Percentiles rank a stretch among this genome's conserved stretches.
Evolutionary conservation across 2,329 filamentous ascomycete species (phyloP).

Genomic region (Tolypocladium ophioglossoides): DNA sequence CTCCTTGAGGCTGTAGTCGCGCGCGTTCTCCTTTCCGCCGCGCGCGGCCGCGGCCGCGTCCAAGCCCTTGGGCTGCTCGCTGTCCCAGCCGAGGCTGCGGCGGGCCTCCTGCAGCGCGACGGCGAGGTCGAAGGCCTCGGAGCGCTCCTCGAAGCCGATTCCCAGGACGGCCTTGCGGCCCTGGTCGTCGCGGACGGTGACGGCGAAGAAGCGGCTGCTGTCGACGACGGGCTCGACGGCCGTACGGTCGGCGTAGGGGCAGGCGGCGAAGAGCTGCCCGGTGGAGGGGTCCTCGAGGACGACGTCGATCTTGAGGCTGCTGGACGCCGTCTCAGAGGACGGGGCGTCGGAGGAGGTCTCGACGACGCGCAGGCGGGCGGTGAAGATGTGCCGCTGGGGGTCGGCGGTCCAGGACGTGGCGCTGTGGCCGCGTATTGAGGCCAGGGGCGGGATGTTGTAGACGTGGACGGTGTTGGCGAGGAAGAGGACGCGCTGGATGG

Average conservation of each 20-base stretch:
- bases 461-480: conserved; percentile 65
- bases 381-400: conserved; percentile 70
- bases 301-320: conserved; percentile 58
- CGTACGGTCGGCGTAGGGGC: conserved; percentile 57
- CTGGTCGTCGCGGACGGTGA: conserved; percentile 65
- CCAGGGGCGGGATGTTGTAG: conserved; percentile 76
- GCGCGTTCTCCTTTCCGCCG: conserved; percentile 28
- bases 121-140: conserved; percentile 77
- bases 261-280: conserved; percentile 73
- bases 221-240: conserved; percentile 71
- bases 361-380: conserved; percentile 66
- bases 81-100: conserved; percentile 55
- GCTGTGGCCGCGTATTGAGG: conserved; percentile 67
- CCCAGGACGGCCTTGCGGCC: conserved; percentile 71
- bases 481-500: conserved; percentile 80
- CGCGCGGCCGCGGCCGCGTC: conserved; percentile 19
- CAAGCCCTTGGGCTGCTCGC: conserved; percentile 9
- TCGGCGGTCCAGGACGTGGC: conserved; percentile 68
- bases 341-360: conserved; percentile 52
- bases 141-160: conserved; percentile 78
- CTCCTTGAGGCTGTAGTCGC: conserved; percentile 78
- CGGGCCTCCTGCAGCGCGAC: conserved; percentile 71
- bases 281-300: conserved; percentile 66
- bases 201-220: conserved; percentile 73
- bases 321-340: conserved; percentile 2